These are phyloP conservation scores for Chytridium lagenaria DNA, from an alignment of 371 early-diverging fungal species.

Conservation along the genomic window DNA sequence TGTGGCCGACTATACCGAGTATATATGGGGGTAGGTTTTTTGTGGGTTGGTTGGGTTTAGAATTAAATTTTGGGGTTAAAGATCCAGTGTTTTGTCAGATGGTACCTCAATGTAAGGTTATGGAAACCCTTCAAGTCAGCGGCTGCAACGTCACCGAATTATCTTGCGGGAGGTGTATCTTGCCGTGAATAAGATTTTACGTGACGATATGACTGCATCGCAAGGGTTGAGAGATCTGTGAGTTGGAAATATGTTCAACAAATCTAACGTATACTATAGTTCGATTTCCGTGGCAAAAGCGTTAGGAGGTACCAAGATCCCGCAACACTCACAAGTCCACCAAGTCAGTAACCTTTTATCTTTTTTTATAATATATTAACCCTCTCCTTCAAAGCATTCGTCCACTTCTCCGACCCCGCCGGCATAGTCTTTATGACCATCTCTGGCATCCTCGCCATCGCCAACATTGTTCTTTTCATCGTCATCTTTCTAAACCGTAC, in stretches of 20 bases:
- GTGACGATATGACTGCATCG: neutral
- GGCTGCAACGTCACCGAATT: slow-evolving; percentile 11
- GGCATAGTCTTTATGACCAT: neutral
- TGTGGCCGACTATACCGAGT: slow-evolving; percentile 29
- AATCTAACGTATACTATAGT: too few species aligned
- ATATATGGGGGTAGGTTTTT: slow-evolving; percentile 32
- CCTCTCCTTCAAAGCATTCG: neutral
- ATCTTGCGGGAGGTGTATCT: slow-evolving; percentile 28
- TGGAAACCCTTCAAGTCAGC: slow-evolving; percentile 17
- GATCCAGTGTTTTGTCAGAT: slow-evolving; percentile 36
- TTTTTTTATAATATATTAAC: neutral
- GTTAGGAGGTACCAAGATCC: neutral
- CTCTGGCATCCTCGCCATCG: neutral
- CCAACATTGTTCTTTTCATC: slow-evolving; percentile 4
- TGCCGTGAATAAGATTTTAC: slow-evolving; percentile 15
- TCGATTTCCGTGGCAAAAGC: too few species aligned
- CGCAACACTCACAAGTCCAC: neutral
- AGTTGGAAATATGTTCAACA: neutral
- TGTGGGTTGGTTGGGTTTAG: neutral
- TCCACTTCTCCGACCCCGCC: neutral
- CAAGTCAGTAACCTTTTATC: too few species aligned
- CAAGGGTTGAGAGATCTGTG: neutral
- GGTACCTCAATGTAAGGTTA: slow-evolving; percentile 22
- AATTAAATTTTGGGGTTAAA: neutral
- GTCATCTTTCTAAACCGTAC: slow-evolving; percentile 14